phyloP scores from a whole-genome alignment of 345 rosid genomes.

The Pistacia atlantica region DNA sequence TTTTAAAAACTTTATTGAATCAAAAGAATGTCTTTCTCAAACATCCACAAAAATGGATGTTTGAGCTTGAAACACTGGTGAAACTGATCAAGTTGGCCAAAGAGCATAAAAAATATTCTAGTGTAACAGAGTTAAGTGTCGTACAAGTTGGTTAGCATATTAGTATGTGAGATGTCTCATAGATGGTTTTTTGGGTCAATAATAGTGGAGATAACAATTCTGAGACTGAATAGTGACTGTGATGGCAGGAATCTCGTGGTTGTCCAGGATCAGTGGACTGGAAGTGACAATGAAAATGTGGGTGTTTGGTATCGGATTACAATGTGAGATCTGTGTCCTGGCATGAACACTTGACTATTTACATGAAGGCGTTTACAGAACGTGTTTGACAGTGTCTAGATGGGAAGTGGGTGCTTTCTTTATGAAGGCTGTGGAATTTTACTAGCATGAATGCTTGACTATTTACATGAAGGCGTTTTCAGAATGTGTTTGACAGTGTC shows the following conservation, averaged over 20 bases:
- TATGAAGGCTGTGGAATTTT: neutral
- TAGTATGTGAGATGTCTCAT: no score
- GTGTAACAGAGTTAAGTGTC: neutral
- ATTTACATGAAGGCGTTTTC: no score
- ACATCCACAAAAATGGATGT: no score
- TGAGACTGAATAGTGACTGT: neutral
- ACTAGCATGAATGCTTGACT: neutral
- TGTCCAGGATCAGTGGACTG: neutral
- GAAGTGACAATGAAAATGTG: neutral
- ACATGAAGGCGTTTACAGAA: no score
- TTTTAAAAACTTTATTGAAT: neutral
- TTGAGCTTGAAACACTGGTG: neutral
- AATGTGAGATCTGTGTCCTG: no score
- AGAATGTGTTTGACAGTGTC: no score
- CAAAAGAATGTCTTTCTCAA: neutral
- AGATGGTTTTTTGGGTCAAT: no score
- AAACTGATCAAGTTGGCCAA: neutral
- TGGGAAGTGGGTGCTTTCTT: neutral
- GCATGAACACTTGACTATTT: no score
- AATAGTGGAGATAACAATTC: no score
- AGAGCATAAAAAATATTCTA: neutral
- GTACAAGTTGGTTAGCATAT: neutral
- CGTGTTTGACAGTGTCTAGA: no score
- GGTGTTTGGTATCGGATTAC: no score
- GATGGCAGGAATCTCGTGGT: neutral